Base-by-base conservation (phyloP, 2,329 filamentous ascomycete species). In the Monosporascus ibericus region DNA sequence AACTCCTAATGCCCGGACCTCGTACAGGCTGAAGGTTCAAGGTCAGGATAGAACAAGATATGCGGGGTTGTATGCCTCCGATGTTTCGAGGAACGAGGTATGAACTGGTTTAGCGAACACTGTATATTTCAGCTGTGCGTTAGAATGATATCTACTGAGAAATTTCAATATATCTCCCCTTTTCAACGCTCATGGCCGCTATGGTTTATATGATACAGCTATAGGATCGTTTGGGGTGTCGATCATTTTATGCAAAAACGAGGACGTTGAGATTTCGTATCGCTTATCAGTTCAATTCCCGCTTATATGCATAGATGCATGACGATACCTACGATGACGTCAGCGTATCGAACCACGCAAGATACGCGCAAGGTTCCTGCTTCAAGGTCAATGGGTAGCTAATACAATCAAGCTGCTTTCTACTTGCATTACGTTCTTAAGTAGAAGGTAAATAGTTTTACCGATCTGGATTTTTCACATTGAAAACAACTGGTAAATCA, bases 21-120 rank as follows among this genome's bases (percentile, higher is more conserved):
- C 81, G 78, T 57, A 76, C 78, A 0, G 78, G 78, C 6, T 82
- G 78, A 77, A 69, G 76, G 55, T 78, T 76, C 37, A 80, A 80
- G 61, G 74, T 74, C 56, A 70, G 70, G 44, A 78, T 22, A 55
- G 76, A 80, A 62, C 74, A 70, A 54, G 65, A 70, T 38, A 76
- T 80, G 72, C 74, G 75, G 1, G 77, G 77, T 2, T 65, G 67
- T 3, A 58, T 80, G 53, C 75, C 76, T 7, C 78, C 78, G 27
- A 74, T 73, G 22, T 76, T 76, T 14, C 77, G 78, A 15, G 78
- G 78, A 3, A 72, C 22, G 20, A 76, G 61, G 47, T 69, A 66
- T 48, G 52, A 59, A n/a, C 52, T 60, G 22, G 42, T 54, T 36
- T 58, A 14, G 9, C 27, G 9, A 11, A 30, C 27, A 30, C 27